Evolutionary conservation across 306 rosid species (phyloP).

Genomic region (Quercus cerris): DNA sequence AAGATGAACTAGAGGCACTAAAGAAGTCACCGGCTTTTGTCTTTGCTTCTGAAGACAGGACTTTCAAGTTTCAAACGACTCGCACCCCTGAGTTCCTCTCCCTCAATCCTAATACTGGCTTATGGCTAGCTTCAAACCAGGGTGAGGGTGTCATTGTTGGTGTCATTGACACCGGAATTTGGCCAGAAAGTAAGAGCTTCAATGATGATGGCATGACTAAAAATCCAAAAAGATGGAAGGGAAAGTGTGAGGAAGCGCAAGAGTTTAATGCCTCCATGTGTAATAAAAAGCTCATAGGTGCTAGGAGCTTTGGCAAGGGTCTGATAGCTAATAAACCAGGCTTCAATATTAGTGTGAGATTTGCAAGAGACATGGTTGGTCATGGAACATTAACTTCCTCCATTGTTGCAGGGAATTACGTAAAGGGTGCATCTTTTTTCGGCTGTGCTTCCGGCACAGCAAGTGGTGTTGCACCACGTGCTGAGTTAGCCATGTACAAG

Average conservation of each 20-base stretch:
- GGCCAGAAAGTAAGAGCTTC: constrained; percentile 32
- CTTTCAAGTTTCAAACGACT: constrained; percentile 23
- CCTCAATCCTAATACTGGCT: constrained; percentile 13
- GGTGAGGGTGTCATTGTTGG: constrained; percentile 19
- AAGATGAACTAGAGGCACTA: background rate
- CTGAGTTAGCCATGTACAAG: constrained; percentile 26
- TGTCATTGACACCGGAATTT: background rate
- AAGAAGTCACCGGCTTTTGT: background rate
- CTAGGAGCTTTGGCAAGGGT: constrained; percentile 22
- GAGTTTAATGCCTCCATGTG: constrained; percentile 28
- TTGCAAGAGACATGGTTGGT: constrained; percentile 26
- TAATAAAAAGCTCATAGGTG: constrained; percentile 30
- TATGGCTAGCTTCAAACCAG: constrained; percentile 19
- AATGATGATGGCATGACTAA: constrained; percentile 14
- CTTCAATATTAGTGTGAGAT: background rate
- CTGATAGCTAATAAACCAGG: background rate
- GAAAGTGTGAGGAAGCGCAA: constrained; percentile 16
- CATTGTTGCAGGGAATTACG: constrained; percentile 24
- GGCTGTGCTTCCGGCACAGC: constrained; percentile 33
- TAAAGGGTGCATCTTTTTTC: constrained; percentile 6
- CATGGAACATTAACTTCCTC: constrained; percentile 34
- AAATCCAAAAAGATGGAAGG: constrained; percentile 30
- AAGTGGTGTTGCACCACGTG: constrained; percentile 22
- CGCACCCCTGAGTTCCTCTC: constrained; percentile 9
- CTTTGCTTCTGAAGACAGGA: background rate